Percentiles rank a stretch among this genome's conserved stretches.
Conservation (phyloP, 371 early-diverging fungal genomes). For the Polyrhizophydium stewartii region DNA sequence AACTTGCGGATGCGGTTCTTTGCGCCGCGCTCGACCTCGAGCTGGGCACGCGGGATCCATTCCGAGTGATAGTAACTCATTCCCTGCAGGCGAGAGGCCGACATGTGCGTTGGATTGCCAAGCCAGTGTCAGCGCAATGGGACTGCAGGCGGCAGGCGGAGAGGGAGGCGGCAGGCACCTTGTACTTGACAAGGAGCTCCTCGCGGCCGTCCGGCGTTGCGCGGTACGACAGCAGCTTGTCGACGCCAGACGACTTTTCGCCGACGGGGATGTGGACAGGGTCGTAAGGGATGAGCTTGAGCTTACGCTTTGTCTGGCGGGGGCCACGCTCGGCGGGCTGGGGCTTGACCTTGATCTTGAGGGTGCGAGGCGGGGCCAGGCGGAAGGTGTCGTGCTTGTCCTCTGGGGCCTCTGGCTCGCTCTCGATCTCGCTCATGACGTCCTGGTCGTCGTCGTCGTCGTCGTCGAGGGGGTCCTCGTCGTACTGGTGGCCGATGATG, state of each 20-base stretch:
- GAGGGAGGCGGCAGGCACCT: constrained; percentile 47
- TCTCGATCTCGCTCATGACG: background rate
- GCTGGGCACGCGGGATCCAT: constrained; percentile 64
- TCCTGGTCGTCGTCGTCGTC: constrained; percentile 16
- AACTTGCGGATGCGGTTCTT: constrained; percentile 78
- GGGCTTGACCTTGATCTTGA: background rate
- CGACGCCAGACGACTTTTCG: constrained; percentile 52
- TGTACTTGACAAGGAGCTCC: constrained; percentile 62
- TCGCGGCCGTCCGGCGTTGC: constrained; percentile 39
- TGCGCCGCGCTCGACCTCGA: constrained; percentile 64
- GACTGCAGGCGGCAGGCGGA: background rate
- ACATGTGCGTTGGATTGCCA: background rate
- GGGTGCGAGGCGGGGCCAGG: background rate
- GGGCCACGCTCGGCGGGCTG: background rate
- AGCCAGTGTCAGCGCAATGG: background rate
- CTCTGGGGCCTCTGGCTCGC: background rate
- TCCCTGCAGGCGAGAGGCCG: constrained; percentile 33
- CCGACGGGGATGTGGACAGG: constrained; percentile 69
- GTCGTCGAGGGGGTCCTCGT: constrained; percentile 10
- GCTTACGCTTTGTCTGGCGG: background rate
- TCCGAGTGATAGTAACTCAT: constrained; percentile 80
- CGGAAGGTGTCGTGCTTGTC: background rate
- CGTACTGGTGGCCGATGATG: background rate
- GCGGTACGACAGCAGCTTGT: constrained; percentile 59
- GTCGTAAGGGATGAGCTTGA: constrained; percentile 50